Percentiles rank a stretch among this genome's conserved stretches.
These are phyloP conservation scores for Suhomyces emberorum DNA, from an alignment of 805 yeast species.

Conservation along the genomic window DNA sequence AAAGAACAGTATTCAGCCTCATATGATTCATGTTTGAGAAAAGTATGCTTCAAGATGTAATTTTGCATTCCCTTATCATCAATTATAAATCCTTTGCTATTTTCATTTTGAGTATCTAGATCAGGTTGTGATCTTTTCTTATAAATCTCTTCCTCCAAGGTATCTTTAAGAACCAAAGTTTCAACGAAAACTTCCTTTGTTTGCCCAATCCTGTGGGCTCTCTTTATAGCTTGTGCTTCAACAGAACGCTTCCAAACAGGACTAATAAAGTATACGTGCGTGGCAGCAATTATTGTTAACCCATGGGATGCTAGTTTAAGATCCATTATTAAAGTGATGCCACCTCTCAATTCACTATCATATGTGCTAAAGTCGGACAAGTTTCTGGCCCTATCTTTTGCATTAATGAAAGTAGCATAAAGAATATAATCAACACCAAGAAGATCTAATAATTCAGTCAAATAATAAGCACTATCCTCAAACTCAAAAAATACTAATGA, in stretches of 20 bases:
- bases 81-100: constrained; percentile 39
- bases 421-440: constrained; percentile 58
- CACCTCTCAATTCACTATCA: constrained; percentile 33
- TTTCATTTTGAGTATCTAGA: background rate
- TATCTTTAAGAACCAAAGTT: constrained; percentile 57
- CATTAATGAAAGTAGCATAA: constrained; percentile 59
- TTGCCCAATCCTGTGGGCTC: constrained; percentile 78
- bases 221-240: constrained; percentile 74
- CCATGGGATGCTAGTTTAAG: constrained; percentile 67
- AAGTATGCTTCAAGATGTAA: constrained; percentile 49
- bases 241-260: constrained; percentile 69
- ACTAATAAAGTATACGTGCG: constrained; percentile 64
- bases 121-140: constrained; percentile 34
- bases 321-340: constrained; percentile 62
- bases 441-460: constrained; percentile 61
- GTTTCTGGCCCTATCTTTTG: constrained; percentile 49
- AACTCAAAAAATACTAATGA: constrained; percentile 67
- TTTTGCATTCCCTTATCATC: constrained; percentile 61
- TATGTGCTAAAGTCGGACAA: constrained; percentile 48
- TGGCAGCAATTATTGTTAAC: constrained; percentile 62
- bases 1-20: constrained; percentile 38
- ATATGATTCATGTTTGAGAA: constrained; percentile 31
- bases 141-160: constrained; percentile 69
- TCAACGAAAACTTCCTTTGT: constrained; percentile 62
- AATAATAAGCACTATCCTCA: constrained; percentile 66